Percentiles rank a stretch among this genome's conserved stretches.
Conservation (phyloP, 305 asterid species). For the Fraxinus ornus region DNA sequence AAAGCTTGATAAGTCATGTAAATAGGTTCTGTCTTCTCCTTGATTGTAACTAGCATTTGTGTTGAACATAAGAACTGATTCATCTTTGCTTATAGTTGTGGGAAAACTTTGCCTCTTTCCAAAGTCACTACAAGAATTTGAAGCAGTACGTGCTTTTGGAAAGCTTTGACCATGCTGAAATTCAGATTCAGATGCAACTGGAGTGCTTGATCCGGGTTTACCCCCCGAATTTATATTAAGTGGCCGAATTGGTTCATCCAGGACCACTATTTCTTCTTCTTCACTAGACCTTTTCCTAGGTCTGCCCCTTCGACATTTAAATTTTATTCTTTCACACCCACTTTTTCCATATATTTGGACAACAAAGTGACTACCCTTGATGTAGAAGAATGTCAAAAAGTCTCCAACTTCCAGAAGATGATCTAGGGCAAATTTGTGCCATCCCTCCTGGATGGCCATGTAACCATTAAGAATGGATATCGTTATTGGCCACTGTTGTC, state of each 20-base stretch:
- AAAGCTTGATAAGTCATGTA: conserved; percentile 33
- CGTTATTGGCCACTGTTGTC: background rate
- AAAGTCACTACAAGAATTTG: conserved; percentile 2
- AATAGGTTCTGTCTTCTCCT: conserved; percentile 27
- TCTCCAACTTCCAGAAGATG: conserved; percentile 19
- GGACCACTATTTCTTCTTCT: background rate
- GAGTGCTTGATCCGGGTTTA: conserved; percentile 12
- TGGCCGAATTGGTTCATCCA: conserved; percentile 11
- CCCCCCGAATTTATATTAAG: background rate
- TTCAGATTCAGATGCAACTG: background rate
- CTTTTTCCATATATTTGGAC: conserved; percentile 19
- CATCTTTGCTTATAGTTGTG: conserved; percentile 15
- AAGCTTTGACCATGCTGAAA: conserved; percentile 5
- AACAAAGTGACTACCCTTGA: background rate
- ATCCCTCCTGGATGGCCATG: conserved; percentile 7
- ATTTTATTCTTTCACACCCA: conserved; percentile 25
- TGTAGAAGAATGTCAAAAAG: background rate
- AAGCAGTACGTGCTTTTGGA: background rate
- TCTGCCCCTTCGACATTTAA: background rate
- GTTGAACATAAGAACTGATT: conserved; percentile 22
- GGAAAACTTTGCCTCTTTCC: background rate
- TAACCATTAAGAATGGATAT: background rate
- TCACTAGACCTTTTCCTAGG: conserved; percentile 19
- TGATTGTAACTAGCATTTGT: conserved; percentile 12
- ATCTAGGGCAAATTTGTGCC: conserved; percentile 1